Evolutionary conservation across 2,329 filamentous ascomycete species (phyloP), one percentile per base, ranked within the genome.

Genomic region (Seiridium cupressi): DNA sequence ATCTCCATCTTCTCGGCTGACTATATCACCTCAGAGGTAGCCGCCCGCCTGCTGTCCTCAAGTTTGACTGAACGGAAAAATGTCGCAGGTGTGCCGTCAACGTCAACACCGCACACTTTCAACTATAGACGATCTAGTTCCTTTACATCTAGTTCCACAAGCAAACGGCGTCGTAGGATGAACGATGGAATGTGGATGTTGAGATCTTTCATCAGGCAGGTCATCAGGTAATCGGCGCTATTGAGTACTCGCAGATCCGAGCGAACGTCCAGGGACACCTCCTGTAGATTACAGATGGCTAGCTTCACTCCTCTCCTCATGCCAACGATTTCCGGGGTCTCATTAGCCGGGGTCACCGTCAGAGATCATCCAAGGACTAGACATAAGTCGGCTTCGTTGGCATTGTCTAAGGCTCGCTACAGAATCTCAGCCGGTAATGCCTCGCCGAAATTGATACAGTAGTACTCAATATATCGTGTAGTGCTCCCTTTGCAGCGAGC

Each of bases 241-340:
- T 74, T 65, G 60, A 74, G 73, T 0, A 80, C 58, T 0, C 77
- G 70, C 31, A 77, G 31, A 3, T 68, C 64, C 0, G 72, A 66
- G 0, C 76, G 58, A 0, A 62, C 38, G 44, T 82, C 78, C 3
- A 79, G 53, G 0, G 75, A 76, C 3, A 79, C 81, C 1, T 69
- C 68, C 56, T 82, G 79, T 3, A 82, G 68, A 54, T 82, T 81
- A 61, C 79, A 81, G 18, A 82, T 79, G 0, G 66, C 73, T 2
- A 81, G 70, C 32, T 71, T 72, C 0, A 70, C 73, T 3, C 60
- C 63, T 18, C 65, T 66, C 8, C 64, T 70, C 13, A 64, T 60
- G 1, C 74, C 75, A 0, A 73, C 72, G 0, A 68, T 67, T 48
- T 74, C 73, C 0, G 79, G 77, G 8, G 81, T 74, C 26, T 73